phyloP scores from a whole-genome alignment of 2,329 filamentous ascomycete species.

The Fusarium piperis region DNA sequence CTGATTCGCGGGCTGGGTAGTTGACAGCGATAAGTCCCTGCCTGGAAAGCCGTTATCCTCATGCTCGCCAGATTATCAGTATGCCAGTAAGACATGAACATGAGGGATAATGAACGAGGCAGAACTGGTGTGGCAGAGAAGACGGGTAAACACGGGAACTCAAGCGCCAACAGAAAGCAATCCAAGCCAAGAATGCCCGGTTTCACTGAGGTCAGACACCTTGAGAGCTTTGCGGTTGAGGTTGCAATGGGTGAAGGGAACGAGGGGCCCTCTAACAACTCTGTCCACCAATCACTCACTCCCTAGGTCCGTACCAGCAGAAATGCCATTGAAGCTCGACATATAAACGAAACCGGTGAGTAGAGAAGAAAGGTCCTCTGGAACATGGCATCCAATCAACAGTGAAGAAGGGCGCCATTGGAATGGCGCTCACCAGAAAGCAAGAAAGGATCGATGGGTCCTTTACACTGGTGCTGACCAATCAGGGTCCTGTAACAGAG shows the following conservation, averaged over 20 bases:
- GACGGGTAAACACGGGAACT: neutral
- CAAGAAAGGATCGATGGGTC: too few species aligned
- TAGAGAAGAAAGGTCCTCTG: neutral
- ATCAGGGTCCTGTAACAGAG: neutral
- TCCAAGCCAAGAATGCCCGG: too few species aligned
- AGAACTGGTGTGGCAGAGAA: neutral
- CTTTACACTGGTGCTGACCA: neutral
- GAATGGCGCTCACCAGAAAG: neutral
- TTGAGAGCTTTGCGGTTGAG: neutral
- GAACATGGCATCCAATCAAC: constrained; percentile 1
- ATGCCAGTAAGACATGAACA: neutral
- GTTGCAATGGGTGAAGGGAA: neutral
- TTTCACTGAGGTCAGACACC: too few species aligned
- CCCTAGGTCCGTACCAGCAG: neutral
- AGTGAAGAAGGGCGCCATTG: neutral
- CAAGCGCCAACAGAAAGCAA: neutral
- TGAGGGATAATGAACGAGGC: neutral
- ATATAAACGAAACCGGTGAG: neutral
- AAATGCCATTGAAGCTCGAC: neutral
- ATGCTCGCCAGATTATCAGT: neutral
- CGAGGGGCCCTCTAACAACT: neutral
- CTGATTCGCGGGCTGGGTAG: constrained; percentile 86
- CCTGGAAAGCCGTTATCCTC: constrained; percentile 55
- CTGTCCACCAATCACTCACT: neutral
- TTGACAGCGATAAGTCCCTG: constrained; percentile 96